These are phyloP conservation scores for Polygonum aviculare DNA, from an alignment of 148 eudicot genomes.

Conservation along the genomic window DNA sequence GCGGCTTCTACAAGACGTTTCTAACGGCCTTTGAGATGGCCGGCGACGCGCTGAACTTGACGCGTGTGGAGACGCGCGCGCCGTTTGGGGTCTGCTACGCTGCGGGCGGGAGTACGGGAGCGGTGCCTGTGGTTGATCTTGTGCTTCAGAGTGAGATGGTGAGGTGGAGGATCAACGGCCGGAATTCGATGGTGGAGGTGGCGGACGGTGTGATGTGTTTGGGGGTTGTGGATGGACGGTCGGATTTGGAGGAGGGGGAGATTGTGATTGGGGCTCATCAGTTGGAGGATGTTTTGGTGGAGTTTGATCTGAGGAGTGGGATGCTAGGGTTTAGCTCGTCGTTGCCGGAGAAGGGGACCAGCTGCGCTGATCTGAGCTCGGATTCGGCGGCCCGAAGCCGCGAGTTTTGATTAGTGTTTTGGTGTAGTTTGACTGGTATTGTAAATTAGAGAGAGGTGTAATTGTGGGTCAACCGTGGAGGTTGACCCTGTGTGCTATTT, in stretches of 20 bases:
- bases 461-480: too few relatives aligned
- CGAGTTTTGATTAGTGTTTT: neutral
- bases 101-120: neutral
- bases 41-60: neutral
- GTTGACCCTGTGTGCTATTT: too few relatives aligned
- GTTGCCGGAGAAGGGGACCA: neutral
- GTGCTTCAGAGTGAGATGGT: conserved; percentile 14
- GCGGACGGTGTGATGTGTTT: neutral
- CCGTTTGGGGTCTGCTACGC: neutral
- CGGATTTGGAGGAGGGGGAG: neutral
- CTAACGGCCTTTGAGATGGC: neutral
- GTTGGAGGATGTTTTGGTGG: conserved; percentile 6
- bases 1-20: neutral
- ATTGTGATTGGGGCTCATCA: neutral
- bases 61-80: neutral
- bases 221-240: conserved; percentile 1
- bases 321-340: conserved; percentile 2
- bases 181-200: conserved; percentile 8
- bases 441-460: neutral
- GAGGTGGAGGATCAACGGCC: conserved; percentile 11
- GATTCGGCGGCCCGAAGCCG: neutral
- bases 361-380: neutral
- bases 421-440: neutral
- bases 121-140: neutral
- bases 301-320: conserved; percentile 11